Percentiles rank a stretch among this genome's conserved stretches.
Evolutionary conservation across 352 stramenopile genomes (phyloP).

Genomic region (Phytophthora nicotianae): DNA sequence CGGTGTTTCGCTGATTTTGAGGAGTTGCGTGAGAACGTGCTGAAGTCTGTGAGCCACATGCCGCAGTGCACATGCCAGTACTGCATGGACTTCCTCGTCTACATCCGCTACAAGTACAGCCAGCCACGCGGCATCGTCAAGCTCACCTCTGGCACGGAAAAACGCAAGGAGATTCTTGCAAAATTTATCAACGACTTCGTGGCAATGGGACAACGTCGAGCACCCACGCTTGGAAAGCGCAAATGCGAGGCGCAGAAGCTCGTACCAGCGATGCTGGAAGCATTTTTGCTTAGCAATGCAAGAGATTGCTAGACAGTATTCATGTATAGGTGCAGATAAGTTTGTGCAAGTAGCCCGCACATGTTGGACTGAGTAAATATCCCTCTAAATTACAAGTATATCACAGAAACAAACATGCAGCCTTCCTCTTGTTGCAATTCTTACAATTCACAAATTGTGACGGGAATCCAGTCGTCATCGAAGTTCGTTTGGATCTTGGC

Average conservation of each 20-base stretch:
- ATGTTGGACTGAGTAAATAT: constrained; percentile 16
- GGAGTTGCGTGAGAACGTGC: constrained; percentile 48
- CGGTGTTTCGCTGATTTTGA: constrained; percentile 61
- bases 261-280: constrained; percentile 43
- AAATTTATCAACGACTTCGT: constrained; percentile 50
- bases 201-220: constrained; percentile 37
- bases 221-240: constrained; percentile 20
- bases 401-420: constrained; percentile 1
- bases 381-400: constrained; percentile 33
- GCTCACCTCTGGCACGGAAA: constrained; percentile 32
- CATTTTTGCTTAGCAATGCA: constrained; percentile 47
- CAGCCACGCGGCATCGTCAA: constrained; percentile 44
- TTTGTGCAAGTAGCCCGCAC: constrained; percentile 29
- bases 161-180: constrained; percentile 36
- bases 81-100: constrained; percentile 45
- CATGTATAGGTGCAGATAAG: neutral
- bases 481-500: constrained; percentile 39
- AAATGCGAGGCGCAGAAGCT: constrained; percentile 46
- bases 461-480: constrained; percentile 45
- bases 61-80: constrained; percentile 43
- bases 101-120: constrained; percentile 46
- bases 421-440: neutral
- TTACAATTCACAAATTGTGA: constrained; percentile 43
- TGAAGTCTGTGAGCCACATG: constrained; percentile 36
- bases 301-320: constrained; percentile 17